Percentiles rank a stretch among this genome's conserved stretches.
These are phyloP conservation scores for Bimuria novae-zelandiae DNA, from an alignment of 2,329 filamentous ascomycete species.

Conservation along the genomic window DNA sequence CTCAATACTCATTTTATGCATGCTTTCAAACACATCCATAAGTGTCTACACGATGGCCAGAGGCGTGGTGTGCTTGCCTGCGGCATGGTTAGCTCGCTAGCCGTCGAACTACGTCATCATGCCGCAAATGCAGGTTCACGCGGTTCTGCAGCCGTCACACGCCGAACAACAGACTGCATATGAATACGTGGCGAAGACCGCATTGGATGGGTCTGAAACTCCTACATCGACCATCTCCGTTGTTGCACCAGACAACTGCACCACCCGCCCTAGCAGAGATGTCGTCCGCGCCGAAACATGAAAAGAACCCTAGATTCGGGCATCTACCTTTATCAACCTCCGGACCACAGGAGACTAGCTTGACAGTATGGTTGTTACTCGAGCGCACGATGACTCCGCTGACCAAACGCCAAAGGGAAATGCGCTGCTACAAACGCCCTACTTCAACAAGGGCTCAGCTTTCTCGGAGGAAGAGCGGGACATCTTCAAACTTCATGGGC, in stretches of 20 bases:
- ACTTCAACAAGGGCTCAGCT: conserved; percentile 83
- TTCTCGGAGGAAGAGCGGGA: conserved; percentile 72
- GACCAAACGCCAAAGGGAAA: conserved; percentile 32
- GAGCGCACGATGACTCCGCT: neutral
- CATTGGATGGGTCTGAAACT: neutral
- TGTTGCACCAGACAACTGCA: neutral
- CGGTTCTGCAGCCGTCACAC: conserved; percentile 1
- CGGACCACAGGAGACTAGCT: conserved; percentile 45
- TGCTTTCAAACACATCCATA: neutral
- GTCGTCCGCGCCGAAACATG: conserved; percentile 16
- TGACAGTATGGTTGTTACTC: conserved; percentile 38
- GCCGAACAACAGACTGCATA: neutral
- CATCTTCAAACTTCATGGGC: conserved; percentile 71
- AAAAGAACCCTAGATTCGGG: conserved; percentile 41
- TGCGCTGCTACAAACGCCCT: conserved; percentile 66
- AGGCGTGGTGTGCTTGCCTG: neutral
- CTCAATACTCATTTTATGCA: neutral
- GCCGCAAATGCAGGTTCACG: neutral
- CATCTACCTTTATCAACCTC: conserved; percentile 50
- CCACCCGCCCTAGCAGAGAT: conserved; percentile 9
- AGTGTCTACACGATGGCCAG: neutral
- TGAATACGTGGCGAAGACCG: neutral
- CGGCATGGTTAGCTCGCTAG: neutral
- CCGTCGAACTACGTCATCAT: conserved; percentile 6
- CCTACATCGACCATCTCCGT: neutral